A percentile compares a stretch with the other conserved stretches of the same genome.
Evolutionary conservation across 2,329 filamentous ascomycete species (phyloP).

Genomic region (Talaromyces sp.): DNA sequence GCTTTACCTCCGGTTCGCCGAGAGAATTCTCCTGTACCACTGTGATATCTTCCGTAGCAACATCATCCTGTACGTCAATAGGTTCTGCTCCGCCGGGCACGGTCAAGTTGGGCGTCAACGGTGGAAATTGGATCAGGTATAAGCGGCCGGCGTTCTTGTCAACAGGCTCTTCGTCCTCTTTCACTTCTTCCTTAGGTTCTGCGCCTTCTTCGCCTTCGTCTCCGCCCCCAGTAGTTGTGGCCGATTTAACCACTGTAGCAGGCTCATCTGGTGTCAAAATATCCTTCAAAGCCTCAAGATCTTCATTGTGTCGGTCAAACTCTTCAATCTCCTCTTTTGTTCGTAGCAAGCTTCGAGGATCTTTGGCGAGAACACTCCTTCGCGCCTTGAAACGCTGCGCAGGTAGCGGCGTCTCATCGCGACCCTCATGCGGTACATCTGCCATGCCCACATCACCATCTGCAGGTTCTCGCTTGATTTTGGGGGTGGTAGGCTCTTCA

Average conservation of each 20-base stretch:
- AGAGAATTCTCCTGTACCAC: slow-evolving; percentile 7
- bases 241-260: slow-evolving; percentile 18
- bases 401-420: slow-evolving; percentile 27
- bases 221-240: slow-evolving; percentile 17
- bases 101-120: slow-evolving; percentile 57
- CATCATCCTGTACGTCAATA: slow-evolving; percentile 12
- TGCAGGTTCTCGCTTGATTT: slow-evolving; percentile 54
- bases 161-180: slow-evolving; percentile 30
- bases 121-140: slow-evolving; percentile 64
- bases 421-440: slow-evolving; percentile 31
- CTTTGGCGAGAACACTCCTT: slow-evolving; percentile 29
- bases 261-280: slow-evolving; percentile 29
- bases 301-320: slow-evolving; percentile 40
- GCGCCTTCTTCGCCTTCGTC: slow-evolving; percentile 17
- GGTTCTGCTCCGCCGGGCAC: slow-evolving; percentile 29
- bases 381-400: slow-evolving; percentile 36
- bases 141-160: slow-evolving; percentile 52
- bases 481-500: slow-evolving; percentile 33
- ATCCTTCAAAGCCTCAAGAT: slow-evolving; percentile 40
- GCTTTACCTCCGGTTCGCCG: slow-evolving; percentile 26
- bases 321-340: slow-evolving; percentile 43
- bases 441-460: slow-evolving; percentile 46
- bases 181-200: slow-evolving; percentile 19
- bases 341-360: slow-evolving; percentile 37
- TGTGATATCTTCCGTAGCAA: slow-evolving; percentile 9